Evolutionary conservation across 352 stramenopile species (phyloP).

Genomic region (Phytopythium chamaehyphon): DNA sequence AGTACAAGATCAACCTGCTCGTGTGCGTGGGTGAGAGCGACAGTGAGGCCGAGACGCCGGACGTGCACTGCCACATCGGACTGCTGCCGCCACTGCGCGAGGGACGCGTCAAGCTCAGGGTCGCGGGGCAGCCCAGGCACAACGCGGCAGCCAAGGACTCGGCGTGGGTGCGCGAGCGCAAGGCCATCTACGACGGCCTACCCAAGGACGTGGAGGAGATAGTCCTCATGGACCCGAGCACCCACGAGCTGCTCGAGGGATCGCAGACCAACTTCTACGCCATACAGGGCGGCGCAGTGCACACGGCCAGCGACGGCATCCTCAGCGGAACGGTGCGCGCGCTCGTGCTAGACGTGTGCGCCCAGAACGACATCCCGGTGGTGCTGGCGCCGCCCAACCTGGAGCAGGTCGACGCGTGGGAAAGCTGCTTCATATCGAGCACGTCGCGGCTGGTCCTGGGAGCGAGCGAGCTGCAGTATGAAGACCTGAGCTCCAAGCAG

Average conservation of each 20-base stretch:
- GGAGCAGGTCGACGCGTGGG: conserved; percentile 52
- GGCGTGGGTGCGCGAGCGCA: conserved; percentile 67
- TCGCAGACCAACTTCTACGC: conserved; percentile 86
- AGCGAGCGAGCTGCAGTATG: conserved; percentile 44
- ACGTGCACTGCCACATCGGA: conserved; percentile 74
- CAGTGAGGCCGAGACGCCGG: no score
- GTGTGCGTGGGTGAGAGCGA: no score
- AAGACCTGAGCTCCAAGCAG: conserved; percentile 27
- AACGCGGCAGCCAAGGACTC: conserved; percentile 79
- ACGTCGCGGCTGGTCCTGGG: conserved; percentile 77
- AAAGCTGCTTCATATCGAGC: conserved; percentile 81
- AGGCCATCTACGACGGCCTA: conserved; percentile 71
- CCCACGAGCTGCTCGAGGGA: conserved; percentile 56
- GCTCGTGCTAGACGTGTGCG: conserved; percentile 67
- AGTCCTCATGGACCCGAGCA: conserved; percentile 77
- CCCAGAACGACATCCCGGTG: conserved; percentile 43
- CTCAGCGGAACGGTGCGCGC: conserved; percentile 73
- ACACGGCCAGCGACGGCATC: conserved; percentile 68
- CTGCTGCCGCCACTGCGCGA: conserved; percentile 56
- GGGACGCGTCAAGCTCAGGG: conserved; percentile 62
- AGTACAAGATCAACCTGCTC: conserved; percentile 85
- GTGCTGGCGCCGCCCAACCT: conserved; percentile 49
- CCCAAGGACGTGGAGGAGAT: conserved; percentile 68
- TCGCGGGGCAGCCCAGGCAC: conserved; percentile 60
- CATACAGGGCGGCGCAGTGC: conserved; percentile 46